Conservation (phyloP, 2,329 filamentous ascomycete genomes). For the Phyllosticta citrichinensis region DNA sequence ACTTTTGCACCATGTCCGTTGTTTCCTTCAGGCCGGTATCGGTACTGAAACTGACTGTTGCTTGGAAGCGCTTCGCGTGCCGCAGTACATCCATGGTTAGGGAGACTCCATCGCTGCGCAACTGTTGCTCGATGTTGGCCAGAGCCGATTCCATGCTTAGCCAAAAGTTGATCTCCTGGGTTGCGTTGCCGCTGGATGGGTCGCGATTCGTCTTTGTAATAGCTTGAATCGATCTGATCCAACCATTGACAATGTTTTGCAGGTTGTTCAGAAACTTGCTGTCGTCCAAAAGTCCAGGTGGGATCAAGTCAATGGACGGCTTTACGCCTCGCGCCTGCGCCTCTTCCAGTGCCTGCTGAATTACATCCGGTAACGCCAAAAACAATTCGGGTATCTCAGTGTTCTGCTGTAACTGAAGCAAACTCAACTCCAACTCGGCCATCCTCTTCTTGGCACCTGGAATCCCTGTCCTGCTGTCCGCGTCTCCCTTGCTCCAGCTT, state of each 20-base stretch:
- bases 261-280: constrained; percentile 88
- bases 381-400: constrained; percentile 93
- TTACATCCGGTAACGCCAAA: constrained; percentile 76
- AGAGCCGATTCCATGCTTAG: constrained; percentile 90
- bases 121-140: constrained; percentile 81
- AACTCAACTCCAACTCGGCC: constrained; percentile 81
- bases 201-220: constrained; percentile 93
- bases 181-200: constrained; percentile 65
- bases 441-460: constrained; percentile 96
- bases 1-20: constrained; percentile 93
- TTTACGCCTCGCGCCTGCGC: constrained; percentile 57
- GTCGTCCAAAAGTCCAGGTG: constrained; percentile 66
- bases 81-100: constrained; percentile 91
- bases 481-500: constrained; percentile 64
- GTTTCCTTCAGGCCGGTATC: constrained; percentile 95
- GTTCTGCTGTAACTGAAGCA: constrained; percentile 91
- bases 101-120: constrained; percentile 77
- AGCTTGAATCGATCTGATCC: constrained; percentile 97
- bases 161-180: constrained; percentile 99
- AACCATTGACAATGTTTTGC: constrained; percentile 87
- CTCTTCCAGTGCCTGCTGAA: constrained; percentile 75
- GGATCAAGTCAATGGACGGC: constrained; percentile 70
- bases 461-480: constrained; percentile 87
- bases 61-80: constrained; percentile 95
- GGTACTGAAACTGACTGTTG: constrained; percentile 89